phyloP scores from a whole-genome alignment of 495 filamentous ascomycete genomes.

The Hypoxylon rickii region DNA sequence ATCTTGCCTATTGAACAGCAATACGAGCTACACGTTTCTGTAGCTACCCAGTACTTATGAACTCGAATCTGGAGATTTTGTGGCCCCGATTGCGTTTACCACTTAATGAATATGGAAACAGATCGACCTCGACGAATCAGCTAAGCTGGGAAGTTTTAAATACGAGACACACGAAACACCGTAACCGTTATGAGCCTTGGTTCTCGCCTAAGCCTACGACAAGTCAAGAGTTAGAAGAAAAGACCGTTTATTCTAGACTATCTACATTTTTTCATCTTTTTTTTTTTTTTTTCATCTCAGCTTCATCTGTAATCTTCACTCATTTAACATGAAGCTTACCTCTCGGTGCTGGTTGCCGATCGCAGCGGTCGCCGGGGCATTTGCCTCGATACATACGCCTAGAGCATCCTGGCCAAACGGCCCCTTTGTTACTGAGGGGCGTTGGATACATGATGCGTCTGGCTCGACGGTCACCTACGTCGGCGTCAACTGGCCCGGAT shows the following conservation, averaged over 20 bases:
- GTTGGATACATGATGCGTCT: slow-evolving; percentile 56
- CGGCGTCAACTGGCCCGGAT: slow-evolving; percentile 63
- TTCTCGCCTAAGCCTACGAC: too few relatives aligned
- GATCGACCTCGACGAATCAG: slow-evolving; percentile 31
- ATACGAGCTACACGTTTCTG: slow-evolving; percentile 9
- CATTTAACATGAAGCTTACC: slow-evolving; percentile 14
- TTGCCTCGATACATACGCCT: slow-evolving; percentile 15
- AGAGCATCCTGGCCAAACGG: slow-evolving; percentile 39
- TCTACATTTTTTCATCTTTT: slow-evolving; percentile 11
- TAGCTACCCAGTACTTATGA: background rate
- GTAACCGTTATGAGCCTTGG: too few relatives aligned
- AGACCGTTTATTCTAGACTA: too few relatives aligned
- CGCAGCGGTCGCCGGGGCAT: slow-evolving; percentile 7
- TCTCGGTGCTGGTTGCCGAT: slow-evolving; percentile 12
- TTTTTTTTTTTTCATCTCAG: too few relatives aligned
- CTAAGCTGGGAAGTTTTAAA: slow-evolving; percentile 16
- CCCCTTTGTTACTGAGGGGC: slow-evolving; percentile 43
- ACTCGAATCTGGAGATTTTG: slow-evolving; percentile 10
- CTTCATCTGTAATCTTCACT: slow-evolving; percentile 6
- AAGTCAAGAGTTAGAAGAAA: too few relatives aligned
- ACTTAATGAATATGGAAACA: slow-evolving; percentile 6
- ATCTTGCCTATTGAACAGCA: background rate
- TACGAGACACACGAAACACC: too few relatives aligned
- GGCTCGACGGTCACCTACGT: slow-evolving; percentile 53
- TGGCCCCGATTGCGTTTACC: slow-evolving; percentile 4